These are phyloP conservation scores for Epichloe sp. DNA, from an alignment of 2,329 filamentous ascomycete species.

Conservation along the genomic window DNA sequence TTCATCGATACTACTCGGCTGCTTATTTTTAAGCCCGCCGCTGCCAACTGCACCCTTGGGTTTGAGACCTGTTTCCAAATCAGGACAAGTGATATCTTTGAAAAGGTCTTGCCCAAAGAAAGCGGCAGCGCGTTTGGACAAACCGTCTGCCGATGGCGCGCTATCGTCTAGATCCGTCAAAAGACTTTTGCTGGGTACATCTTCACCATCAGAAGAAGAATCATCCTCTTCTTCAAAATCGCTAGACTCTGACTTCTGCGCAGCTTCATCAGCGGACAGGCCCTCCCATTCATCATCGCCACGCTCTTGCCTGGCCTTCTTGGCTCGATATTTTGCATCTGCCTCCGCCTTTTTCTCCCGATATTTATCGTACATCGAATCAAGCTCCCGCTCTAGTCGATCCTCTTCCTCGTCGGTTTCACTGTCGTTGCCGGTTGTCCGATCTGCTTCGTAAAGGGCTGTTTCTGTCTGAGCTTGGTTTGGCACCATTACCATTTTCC, in stretches of 20 bases:
- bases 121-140: slow-evolving; percentile 74
- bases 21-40: not conserved
- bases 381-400: slow-evolving; percentile 69
- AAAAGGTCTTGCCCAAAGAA: slow-evolving; percentile 97
- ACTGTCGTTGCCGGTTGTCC: slow-evolving; percentile 41
- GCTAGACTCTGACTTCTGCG: slow-evolving; percentile 34
- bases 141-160: slow-evolving; percentile 29
- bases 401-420: slow-evolving; percentile 72
- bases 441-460: slow-evolving; percentile 43
- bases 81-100: slow-evolving; percentile 35
- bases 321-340: slow-evolving; percentile 82
- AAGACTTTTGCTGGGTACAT: slow-evolving; percentile 15
- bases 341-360: slow-evolving; percentile 63
- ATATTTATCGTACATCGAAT: slow-evolving; percentile 77
- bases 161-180: slow-evolving; percentile 27
- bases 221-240: slow-evolving; percentile 47
- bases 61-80: slow-evolving; percentile 35
- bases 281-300: slow-evolving; percentile 89
- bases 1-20: not conserved
- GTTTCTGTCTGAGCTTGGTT: slow-evolving; percentile 41
- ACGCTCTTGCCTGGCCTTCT: slow-evolving; percentile 70
- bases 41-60: slow-evolving; percentile 20
- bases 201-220: slow-evolving; percentile 21
- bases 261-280: slow-evolving; percentile 54
- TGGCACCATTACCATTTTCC: slow-evolving; percentile 61